These are phyloP conservation scores for Ustilago loliicola DNA, from an alignment of 1,284 basidiomycete species.

Conservation along the genomic window DNA sequence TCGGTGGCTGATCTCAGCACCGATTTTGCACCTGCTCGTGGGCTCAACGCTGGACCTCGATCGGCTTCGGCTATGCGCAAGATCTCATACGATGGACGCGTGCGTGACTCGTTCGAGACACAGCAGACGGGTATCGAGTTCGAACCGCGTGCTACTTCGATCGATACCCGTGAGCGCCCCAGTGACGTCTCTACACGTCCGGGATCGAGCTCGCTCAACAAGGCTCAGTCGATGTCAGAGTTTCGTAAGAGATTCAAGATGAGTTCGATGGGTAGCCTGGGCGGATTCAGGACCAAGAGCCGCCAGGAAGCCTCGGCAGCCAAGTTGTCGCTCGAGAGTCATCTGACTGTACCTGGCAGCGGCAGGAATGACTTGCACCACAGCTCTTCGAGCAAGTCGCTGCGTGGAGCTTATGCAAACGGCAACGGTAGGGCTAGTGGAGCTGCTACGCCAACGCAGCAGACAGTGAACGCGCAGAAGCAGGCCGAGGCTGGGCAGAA, in stretches of 20 bases:
- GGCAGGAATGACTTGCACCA: constrained; percentile 12
- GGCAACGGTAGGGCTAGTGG: constrained; percentile 20
- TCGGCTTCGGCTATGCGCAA: constrained; percentile 49
- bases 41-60: constrained; percentile 26
- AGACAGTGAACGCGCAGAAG: not conserved
- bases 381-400: constrained; percentile 31
- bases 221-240: constrained; percentile 44
- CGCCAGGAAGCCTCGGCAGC: constrained; percentile 24
- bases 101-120: constrained; percentile 49
- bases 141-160: constrained; percentile 46
- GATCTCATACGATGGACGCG: constrained; percentile 39
- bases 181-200: constrained; percentile 30
- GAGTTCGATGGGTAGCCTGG: constrained; percentile 6
- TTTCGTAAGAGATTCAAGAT: constrained; percentile 38
- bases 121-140: constrained; percentile 50
- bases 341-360: constrained; percentile 17
- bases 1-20: constrained; percentile 35
- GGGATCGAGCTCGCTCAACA: constrained; percentile 20
- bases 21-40: constrained; percentile 27
- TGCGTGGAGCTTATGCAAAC: constrained; percentile 17
- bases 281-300: constrained; percentile 21
- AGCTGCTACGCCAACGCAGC: constrained; percentile 17
- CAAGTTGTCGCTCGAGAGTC: constrained; percentile 31
- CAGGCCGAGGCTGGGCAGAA: not conserved
- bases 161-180: constrained; percentile 31